Percentiles rank a stretch among this genome's conserved stretches.
Evolutionary conservation across 2,329 filamentous ascomycete genomes (phyloP).

Genomic region (Aspergillus proliferans): DNA sequence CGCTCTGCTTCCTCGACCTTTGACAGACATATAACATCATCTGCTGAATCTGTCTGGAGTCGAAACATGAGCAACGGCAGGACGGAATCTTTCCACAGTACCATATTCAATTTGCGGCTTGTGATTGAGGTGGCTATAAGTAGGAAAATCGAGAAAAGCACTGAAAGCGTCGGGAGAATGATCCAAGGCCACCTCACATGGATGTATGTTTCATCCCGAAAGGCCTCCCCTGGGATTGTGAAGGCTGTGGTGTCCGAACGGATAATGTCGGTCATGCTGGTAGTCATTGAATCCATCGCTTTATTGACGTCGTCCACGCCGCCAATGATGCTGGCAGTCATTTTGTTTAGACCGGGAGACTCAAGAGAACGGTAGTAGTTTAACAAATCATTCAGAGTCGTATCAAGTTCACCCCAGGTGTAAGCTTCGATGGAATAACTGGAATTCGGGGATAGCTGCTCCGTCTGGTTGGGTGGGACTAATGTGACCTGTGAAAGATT

Average conservation of each 20-base stretch:
- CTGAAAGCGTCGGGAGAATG: constrained; percentile 17
- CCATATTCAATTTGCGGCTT: background rate
- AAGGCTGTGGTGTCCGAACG: constrained; percentile 8
- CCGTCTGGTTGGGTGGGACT: background rate
- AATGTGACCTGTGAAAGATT: background rate
- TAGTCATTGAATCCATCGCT: constrained; percentile 7
- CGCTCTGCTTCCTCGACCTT: background rate
- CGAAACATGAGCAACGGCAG: background rate
- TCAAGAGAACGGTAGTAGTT: no score
- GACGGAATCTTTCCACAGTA: background rate
- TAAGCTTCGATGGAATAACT: background rate
- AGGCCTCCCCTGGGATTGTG: constrained; percentile 13
- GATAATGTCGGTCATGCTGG: constrained; percentile 11
- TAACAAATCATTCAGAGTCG: no score
- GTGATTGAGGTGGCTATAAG: constrained; percentile 11
- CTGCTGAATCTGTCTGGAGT: background rate
- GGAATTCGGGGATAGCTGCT: background rate
- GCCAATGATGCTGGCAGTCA: background rate
- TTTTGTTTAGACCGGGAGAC: no score
- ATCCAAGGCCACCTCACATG: constrained; percentile 28
- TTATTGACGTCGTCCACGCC: constrained; percentile 1
- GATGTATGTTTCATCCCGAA: constrained; percentile 18
- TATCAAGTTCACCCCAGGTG: background rate
- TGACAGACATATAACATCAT: background rate
- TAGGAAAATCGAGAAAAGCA: constrained; percentile 13